Base-by-base conservation (phyloP, 2,329 filamentous ascomycete genomes). In the Colletotrichum eremochloae region DNA sequence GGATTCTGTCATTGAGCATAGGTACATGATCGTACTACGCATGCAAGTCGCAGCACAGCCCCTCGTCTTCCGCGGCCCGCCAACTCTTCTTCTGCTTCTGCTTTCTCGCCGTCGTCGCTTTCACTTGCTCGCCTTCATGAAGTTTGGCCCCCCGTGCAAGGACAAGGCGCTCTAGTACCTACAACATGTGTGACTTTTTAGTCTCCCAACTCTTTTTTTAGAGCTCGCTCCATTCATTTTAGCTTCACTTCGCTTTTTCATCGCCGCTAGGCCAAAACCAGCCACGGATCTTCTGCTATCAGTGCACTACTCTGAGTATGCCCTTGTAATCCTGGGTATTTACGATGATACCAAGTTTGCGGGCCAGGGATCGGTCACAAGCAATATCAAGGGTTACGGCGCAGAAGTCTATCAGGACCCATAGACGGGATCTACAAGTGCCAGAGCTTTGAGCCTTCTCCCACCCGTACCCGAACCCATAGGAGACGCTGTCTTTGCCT, bases 11-110 rank as follows among this genome's bases (percentile, higher is more conserved):
- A 76, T 76, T 75, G 74, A 79, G 75, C 77, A 77, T 79, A 24
- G 24, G 24, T 24, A 24, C 24, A 24, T 24, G 24, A 24, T 24
- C 24, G 24, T 24, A 48, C 44, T 48, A 48, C 44, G 20, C 44
- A 79, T 80, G 79, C 79, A 80, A 68, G 78, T 77, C 72, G 74
- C 75, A 77, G 79, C 80, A 81, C 80, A 80, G 80, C 53, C 80
- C 80, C 75, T 68, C 76, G 66, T 68, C 70, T 40, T 66, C 53
- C 31, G 66, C 52, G 53, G 56, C 31, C 69, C n/a, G 50, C 57
- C 61, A 65, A 67, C 62, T 60, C 67, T 57, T 31, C 15, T 36
- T 48, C 5, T 53, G 14, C 18, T 29, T 15, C n/a, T 31, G n/a
- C 46, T 55, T 40, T 11, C 31, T 46, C 52, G 62, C 58, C 48